Evolutionary conservation across 23 red algal species (phyloP), one percentile per base, ranked within the genome.

Genomic region (Gracilariopsis chorda): DNA sequence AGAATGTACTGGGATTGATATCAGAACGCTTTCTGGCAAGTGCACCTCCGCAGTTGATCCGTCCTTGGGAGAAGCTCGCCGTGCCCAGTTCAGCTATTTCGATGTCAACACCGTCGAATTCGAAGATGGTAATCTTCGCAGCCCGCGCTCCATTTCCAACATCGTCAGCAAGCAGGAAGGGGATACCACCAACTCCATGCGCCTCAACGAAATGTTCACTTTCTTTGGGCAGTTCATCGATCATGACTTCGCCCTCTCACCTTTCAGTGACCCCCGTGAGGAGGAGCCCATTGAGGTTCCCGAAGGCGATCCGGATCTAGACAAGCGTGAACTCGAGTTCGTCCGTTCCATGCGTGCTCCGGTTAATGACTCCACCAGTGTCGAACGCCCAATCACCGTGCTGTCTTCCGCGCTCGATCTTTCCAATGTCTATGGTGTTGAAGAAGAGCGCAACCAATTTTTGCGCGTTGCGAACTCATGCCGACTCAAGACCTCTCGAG

Each of bases 181-280:
- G 21, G 48, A 80, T n/a, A 80, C 76, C 17, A 13, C 14, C 5
- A 80, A 80, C 35, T 80, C 76, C 9, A 52, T 24, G 28, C 55
- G 80, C 67, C 56, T 90, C 21, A 90, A 72, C 17, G 70, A 90
- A 47, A 17, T 90, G 12, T 76, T 62, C 40, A 79, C 72, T 30
- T 90, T 90, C 55, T 74, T 76, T 24, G 86, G 48, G 21, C 86
- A 90, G 28, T 90, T 90, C n/a, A 63, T 90, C 35, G 86, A 90
- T 35, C 86, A 90, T 34, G 57, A 90, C 49, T 47, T 90, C 20
- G 86, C 86, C 7, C 55, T 63, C 9, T 61, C 86, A 32, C 72
- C 72, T 27, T 24, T 51, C 14, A 44, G 41, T n/a, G 56, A 78
- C 19, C 67, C 67, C 24, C 23, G 28, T 8, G 67, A 73, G 10